Conservation (phyloP, 2,329 filamentous ascomycete species). For the Cytospora chrysosperma region DNA sequence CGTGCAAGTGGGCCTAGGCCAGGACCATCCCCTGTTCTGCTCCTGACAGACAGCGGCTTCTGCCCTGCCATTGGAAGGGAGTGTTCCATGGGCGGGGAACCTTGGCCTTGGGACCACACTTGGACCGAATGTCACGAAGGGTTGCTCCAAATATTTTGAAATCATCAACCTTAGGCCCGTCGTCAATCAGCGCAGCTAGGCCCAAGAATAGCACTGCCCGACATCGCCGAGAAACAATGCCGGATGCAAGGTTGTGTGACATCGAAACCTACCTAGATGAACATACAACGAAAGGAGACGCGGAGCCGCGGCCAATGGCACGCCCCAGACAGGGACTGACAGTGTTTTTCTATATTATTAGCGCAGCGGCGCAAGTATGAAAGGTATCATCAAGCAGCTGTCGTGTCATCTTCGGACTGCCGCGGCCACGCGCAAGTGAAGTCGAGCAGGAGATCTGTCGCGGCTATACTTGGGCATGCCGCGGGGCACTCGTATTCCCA, state of each 20-base stretch:
- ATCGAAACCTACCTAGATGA: not conserved
- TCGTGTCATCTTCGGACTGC: not conserved
- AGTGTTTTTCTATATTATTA: conserved; percentile 18
- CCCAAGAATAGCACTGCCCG: not conserved
- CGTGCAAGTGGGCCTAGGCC: conserved; percentile 10
- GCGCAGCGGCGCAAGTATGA: conserved; percentile 14
- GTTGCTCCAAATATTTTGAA: conserved; percentile 1
- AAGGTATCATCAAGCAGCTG: not conserved
- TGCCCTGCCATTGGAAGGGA: conserved; percentile 14
- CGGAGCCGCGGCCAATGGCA: conserved; percentile 17
- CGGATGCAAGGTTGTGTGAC: not conserved
- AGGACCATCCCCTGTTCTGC: not conserved
- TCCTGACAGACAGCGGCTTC: conserved; percentile 7
- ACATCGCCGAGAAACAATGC: not conserved
- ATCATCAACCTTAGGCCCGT: not conserved
- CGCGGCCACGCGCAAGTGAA: not conserved
- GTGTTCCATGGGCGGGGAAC: conserved; percentile 6
- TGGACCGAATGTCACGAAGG: not conserved
- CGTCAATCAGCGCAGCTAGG: not conserved
- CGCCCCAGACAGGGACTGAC: conserved; percentile 13
- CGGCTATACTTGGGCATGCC: not conserved
- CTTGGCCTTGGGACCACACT: conserved; percentile 4
- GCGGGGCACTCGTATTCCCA: conserved; percentile 7
- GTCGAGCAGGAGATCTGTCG: not conserved
- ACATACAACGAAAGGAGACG: not conserved